Conservation (phyloP, 306 rosid species). For the Potentilla sterilis region DNA sequence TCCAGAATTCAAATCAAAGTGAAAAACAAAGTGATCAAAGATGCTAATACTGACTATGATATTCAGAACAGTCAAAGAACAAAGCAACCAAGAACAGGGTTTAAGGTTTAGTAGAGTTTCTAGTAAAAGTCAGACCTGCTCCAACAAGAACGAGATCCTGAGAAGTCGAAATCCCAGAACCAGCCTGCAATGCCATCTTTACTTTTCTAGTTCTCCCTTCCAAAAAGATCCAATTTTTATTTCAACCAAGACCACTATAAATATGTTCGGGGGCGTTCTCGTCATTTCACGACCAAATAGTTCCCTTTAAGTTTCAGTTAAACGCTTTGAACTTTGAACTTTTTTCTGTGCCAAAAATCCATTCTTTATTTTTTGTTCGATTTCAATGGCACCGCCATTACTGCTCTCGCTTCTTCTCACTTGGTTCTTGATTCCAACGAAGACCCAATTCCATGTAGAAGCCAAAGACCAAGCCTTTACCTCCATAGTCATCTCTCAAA, state of each 20-base stretch:
- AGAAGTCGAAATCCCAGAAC: slow-evolving; percentile 54
- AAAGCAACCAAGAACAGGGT: not conserved
- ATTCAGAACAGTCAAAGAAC: not conserved
- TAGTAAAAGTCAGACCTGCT: slow-evolving; percentile 43
- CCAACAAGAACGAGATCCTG: slow-evolving; percentile 81
- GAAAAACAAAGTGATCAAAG: not conserved
- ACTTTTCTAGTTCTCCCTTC: not conserved
- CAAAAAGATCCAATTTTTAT: slow-evolving; percentile 2
- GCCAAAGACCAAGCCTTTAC: slow-evolving; percentile 50
- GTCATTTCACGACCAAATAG: slow-evolving; percentile 2
- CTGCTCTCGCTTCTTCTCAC: slow-evolving; percentile 42
- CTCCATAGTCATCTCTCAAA: slow-evolving; percentile 58
- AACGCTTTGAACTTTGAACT: not conserved
- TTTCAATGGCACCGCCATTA: slow-evolving; percentile 48
- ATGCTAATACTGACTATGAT: not conserved
- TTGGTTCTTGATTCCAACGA: slow-evolving; percentile 33
- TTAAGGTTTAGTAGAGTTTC: not conserved
- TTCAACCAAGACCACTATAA: not conserved
- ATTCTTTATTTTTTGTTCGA: not conserved
- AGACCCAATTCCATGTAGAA: slow-evolving; percentile 39
- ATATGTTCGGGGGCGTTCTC: not conserved
- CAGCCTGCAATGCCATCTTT: slow-evolving; percentile 54
- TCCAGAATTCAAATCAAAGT: not conserved
- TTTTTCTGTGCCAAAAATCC: not conserved
- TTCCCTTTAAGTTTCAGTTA: not conserved